phyloP scores from a whole-genome alignment of 2,329 filamentous ascomycete genomes.

The Escovopsis sp. region DNA sequence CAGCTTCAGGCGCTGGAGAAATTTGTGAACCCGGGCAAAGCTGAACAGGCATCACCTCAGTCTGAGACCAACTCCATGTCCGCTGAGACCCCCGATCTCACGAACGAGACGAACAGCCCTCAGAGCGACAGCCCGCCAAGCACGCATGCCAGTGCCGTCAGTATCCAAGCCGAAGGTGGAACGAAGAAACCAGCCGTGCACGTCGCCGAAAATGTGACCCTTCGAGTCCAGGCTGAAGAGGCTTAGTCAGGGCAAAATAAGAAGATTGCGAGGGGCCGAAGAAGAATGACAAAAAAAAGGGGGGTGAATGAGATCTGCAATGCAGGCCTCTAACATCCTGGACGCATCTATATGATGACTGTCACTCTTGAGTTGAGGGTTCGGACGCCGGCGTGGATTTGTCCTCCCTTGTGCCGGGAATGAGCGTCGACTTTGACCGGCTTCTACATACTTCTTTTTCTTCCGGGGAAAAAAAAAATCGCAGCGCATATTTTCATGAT shows the following conservation, averaged over 20 bases:
- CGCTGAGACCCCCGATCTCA: constrained; percentile 47
- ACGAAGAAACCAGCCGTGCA: constrained; percentile 11
- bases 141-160: constrained; percentile 41
- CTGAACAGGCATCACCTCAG: constrained; percentile 23
- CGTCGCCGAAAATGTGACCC: constrained; percentile 6
- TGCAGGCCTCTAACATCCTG: not conserved
- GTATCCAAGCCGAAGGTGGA: constrained; percentile 19
- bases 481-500: not conserved
- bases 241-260: constrained; percentile 8
- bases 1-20: constrained; percentile 32
- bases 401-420: not conserved
- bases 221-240: constrained; percentile 18
- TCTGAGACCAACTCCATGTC: constrained; percentile 37
- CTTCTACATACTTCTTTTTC: not conserved
- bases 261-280: no score
- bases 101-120: constrained; percentile 54
- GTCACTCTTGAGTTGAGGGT: constrained; percentile 1
- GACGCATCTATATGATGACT: constrained; percentile 3
- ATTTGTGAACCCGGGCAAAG: constrained; percentile 15
- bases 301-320: not conserved
- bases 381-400: not conserved
- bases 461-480: not conserved
- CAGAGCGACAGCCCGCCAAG: constrained; percentile 52
- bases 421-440: not conserved
- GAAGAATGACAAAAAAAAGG: not conserved